phyloP scores from a whole-genome alignment of 805 yeast species.

The Candida coleopterorum region DNA sequence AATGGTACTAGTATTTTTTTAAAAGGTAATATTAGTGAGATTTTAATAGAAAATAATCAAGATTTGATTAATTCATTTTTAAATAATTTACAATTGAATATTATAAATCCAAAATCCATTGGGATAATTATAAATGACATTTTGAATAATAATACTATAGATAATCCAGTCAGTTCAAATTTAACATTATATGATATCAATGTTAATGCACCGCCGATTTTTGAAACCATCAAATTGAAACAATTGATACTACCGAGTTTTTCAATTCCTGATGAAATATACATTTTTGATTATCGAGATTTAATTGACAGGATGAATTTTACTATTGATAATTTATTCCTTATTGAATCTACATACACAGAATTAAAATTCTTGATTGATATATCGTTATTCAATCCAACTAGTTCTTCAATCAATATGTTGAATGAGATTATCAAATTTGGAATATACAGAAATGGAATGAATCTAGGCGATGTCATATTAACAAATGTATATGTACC shows the following conservation, averaged over 20 bases:
- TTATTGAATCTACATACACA: constrained; percentile 22
- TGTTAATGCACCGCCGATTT: constrained; percentile 12
- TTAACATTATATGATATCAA: constrained; percentile 10
- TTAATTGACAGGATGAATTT: constrained; percentile 10
- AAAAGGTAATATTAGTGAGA: neutral
- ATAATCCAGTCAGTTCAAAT: constrained; percentile 11
- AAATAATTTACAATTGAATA: constrained; percentile 9
- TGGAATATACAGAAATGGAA: constrained; percentile 25
- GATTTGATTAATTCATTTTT: neutral
- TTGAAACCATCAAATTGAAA: neutral
- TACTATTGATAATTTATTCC: constrained; percentile 14
- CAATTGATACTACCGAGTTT: neutral
- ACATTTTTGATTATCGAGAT: neutral
- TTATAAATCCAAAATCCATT: constrained; percentile 9
- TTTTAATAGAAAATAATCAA: neutral
- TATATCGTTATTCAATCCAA: constrained; percentile 29
- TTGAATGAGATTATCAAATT: constrained; percentile 19
- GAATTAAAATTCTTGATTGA: constrained; percentile 24
- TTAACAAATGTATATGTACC: constrained; percentile 18
- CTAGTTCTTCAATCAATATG: constrained; percentile 18
- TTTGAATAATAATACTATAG: neutral
- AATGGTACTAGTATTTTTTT: neutral
- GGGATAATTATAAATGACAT: constrained; percentile 14
- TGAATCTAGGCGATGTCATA: constrained; percentile 28
- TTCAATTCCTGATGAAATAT: neutral